Evolutionary conservation across 345 rosid genomes (phyloP), one percentile per base, ranked within the genome.

Genomic region (thale cress (Arabidopsis thaliana)): DNA sequence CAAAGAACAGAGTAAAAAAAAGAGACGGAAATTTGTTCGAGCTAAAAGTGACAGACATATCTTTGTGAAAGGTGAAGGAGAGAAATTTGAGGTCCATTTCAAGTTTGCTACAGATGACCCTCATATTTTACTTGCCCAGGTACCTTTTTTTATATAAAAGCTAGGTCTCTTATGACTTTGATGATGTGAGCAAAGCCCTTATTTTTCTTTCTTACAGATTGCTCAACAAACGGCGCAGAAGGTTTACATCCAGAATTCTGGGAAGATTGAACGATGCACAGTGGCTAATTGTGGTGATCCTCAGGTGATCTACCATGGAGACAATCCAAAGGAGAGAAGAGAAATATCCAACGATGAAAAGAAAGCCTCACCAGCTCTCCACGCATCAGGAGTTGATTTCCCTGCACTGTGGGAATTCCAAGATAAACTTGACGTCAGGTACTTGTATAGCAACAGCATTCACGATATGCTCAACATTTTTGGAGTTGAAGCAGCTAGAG

Each of bases 401-500:
- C 58, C 58, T 8, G 80, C 91, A 1, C 79, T 93, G 41, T 87
- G 96, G 98, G 41, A 79, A 70, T 75, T 86, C 78, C 89, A 88
- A 81, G 97, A 89, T 62, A 56, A 55, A 55, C 87, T 96, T 51
- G 99, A 96, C 69, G 74, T 85, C 24, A 84, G 94, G 74, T 95
- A 91, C 57, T 42, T 96, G 34, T 96, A 96, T 80, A 84, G 93
- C 79, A 96, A 93, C 72, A 81, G 76, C 83, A 83, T 96, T 51
- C 90, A 91, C 37, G 90, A 86, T 4, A 87, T 96, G 87, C 87
- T 90, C 33, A 84, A 78, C 34, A 86, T 89, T 2, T 93, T 83
- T 24, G 99, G 98, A n/a, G 93, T 96, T 4, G 99, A 93, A 84
- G 97, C 97, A 3, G 99, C 99, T 0, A 82, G 99, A 82, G 96